Evolutionary conservation across 2,329 filamentous ascomycete genomes (phyloP), one percentile per base, ranked within the genome.

Genomic region (Metarhizium brunneum): DNA sequence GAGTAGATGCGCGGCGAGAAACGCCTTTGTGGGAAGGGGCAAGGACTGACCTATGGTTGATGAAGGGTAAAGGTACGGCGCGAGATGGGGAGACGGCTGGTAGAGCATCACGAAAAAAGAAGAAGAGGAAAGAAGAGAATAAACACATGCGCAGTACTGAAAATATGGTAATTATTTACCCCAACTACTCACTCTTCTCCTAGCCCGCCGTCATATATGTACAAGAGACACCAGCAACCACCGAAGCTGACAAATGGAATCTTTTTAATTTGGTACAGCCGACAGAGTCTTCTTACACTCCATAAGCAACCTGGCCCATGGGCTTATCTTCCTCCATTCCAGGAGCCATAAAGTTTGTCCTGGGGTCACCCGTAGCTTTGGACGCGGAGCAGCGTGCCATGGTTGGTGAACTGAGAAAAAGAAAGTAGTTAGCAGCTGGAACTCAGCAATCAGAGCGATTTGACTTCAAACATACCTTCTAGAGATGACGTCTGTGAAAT

Each of bases 331-430:
- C 79, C 66, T 81, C 78, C 69, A 83, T 79, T 54, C 87, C 88
- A 25, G 86, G 78, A 54, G 87, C 87, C 85, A 91, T 87, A 63
- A 90, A 83, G 74, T 91, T 90, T 55, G 84, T 91, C 71, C 88
- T 79, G 56, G 87, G 82, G 74, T 91, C 88, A 58, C 86, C 85
- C 10, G 84, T 85, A 57, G 87, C 88, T 82, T 96, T 97, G 62
- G 92, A 88, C 54, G 90, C 92, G 52, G 91, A 95, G 80, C 91
- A 96, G 69, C 94, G 88, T 58, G 94, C 94, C 94, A 99, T 99
- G 57, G 94, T 99, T 53, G 94, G 92, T 60, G 92, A 96, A 78
- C 92, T 95, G 59, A 10, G 25, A 4, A 25, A 42, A 42, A 11
- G 18, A 48, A n/a, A 16, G 2, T 29, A 30, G 25, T 29, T 42